Percentiles rank a stretch among this genome's conserved stretches.
These are phyloP conservation scores for Apostasia ramifera DNA, from an alignment of 106 monocot genomes.

Conservation along the genomic window DNA sequence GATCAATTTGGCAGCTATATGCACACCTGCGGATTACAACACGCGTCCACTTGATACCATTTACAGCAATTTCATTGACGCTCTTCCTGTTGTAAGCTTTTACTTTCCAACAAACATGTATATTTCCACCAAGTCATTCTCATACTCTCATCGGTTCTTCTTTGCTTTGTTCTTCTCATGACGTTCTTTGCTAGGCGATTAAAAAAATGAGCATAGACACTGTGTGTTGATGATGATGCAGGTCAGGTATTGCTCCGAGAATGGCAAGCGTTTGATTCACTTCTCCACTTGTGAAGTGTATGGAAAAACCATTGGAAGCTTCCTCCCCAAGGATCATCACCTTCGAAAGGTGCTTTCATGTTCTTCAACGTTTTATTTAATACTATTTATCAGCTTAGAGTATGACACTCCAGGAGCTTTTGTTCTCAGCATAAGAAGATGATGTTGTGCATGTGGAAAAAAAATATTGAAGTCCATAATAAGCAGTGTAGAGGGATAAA, in stretches of 20 bases:
- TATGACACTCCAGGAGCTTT: neutral
- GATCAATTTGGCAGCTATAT: conserved; percentile 69
- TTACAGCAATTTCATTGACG: conserved; percentile 77
- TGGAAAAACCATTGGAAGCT: conserved; percentile 66
- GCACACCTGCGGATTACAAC: conserved; percentile 76
- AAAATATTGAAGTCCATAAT: no score
- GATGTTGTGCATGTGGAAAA: neutral
- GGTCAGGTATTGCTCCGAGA: conserved; percentile 72
- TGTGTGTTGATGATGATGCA: conserved; percentile 14
- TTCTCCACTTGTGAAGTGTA: conserved; percentile 74
- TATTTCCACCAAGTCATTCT: neutral
- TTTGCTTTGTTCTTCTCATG: neutral
- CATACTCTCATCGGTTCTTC: neutral
- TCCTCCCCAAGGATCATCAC: conserved; percentile 65
- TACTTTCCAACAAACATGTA: neutral
- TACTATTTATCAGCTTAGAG: neutral
- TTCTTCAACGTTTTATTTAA: neutral
- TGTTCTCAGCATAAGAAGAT: neutral
- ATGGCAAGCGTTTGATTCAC: conserved; percentile 55
- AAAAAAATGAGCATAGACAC: neutral
- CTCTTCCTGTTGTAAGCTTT: conserved; percentile 55
- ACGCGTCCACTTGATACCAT: conserved; percentile 72
- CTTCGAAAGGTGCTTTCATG: conserved; percentile 38
- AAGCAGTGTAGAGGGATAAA: no score
- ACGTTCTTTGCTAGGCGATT: neutral